Base-by-base conservation (phyloP, 169 alveolate genomes). In the Toxoplasma gondii region DNA sequence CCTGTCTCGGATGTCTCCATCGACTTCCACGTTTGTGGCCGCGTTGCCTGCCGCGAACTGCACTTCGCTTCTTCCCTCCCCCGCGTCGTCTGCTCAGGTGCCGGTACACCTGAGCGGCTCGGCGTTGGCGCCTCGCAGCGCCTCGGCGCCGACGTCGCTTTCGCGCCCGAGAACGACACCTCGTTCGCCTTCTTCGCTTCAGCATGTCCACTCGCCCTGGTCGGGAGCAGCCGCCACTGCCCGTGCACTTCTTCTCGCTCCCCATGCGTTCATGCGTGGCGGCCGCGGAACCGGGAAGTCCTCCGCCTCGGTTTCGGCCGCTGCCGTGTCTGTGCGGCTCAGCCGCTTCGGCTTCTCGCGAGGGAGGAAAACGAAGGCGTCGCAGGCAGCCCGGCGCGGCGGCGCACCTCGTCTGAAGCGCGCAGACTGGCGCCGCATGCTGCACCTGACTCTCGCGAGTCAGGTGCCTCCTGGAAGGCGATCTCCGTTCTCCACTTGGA, bases 361-460 rank as follows among this genome's bases (percentile, higher is more conserved):
- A 4, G 27, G 29, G 27, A 17, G 86, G 86, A 19, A 78, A n/a
- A 12, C n/a, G 74, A 0, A 19, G 44, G 86, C 44, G 39, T 41
- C 12, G 86, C 49, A 31, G 27, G 44, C 12, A 4, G n/a, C 22
- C 9, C 49, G 45, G n/a, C 39, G n/a, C 49, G 4, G 2, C 16
- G 44, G 45, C 45, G 44, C 39, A 67, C 27, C 5, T 5, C 64
- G 31, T 1, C 54, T 10, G 90, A 38, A 36, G 67, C 90, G 90
- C n/a, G 90, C 41, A 7, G 90, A 82, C 90, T 82, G 90, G 90
- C 58, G 90, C 17, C 29, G 64, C 24, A 82, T 82, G 90, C 90
- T 82, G n/a, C 90, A 36, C 34, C 12, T 31, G 53, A 82, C 90
- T 4, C 64, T 82, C 53, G 90, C 90, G 5, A 36, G 38, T 16